A percentile compares a stretch with the other conserved stretches of the same genome.
phyloP scores from a whole-genome alignment of 495 filamentous ascomycete species.

The Endocarpon pusillum region DNA sequence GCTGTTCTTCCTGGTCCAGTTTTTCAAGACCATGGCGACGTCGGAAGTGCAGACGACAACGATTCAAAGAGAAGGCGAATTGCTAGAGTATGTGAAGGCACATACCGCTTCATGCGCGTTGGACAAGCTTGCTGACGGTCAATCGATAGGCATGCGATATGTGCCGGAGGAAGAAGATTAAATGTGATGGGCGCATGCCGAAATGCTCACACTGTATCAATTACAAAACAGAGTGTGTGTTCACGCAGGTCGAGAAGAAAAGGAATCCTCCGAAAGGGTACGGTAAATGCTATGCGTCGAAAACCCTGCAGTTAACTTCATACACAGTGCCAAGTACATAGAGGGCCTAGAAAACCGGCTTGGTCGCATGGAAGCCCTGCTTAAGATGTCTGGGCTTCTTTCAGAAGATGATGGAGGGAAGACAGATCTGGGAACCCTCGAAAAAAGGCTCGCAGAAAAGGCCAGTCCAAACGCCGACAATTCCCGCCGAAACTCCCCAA shows the following conservation, averaged over 20 bases:
- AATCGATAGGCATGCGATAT: constrained; percentile 75
- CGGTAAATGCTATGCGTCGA: constrained; percentile 7
- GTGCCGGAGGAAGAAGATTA: constrained; percentile 99
- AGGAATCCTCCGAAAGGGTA: constrained; percentile 94
- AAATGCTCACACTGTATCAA: constrained; percentile 93
- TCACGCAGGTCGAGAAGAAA: constrained; percentile 98
- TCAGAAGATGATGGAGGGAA: constrained; percentile 71
- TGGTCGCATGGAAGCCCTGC: constrained; percentile 78
- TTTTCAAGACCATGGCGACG: constrained; percentile 37
- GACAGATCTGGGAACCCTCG: constrained; percentile 75
- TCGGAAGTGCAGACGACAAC: constrained; percentile 43
- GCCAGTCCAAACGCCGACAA: constrained; percentile 24
- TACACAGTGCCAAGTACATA: constrained; percentile 78
- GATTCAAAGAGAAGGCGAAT: constrained; percentile 89
- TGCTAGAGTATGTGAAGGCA: constrained; percentile 47
- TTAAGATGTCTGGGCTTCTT: constrained; percentile 77
- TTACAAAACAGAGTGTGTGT: constrained; percentile 96
- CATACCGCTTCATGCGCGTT: not conserved
- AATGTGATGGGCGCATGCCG: constrained; percentile 93
- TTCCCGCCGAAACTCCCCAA: constrained; percentile 17
- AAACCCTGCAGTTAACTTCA: constrained; percentile 9
- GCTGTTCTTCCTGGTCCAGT: constrained; percentile 41
- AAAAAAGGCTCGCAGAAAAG: constrained; percentile 56
- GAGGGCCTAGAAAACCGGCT: constrained; percentile 92
- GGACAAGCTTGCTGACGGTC: constrained; percentile 12